These are phyloP conservation scores for Phialocephala sp. DNA, from an alignment of 2,329 filamentous ascomycete genomes.

Conservation along the genomic window DNA sequence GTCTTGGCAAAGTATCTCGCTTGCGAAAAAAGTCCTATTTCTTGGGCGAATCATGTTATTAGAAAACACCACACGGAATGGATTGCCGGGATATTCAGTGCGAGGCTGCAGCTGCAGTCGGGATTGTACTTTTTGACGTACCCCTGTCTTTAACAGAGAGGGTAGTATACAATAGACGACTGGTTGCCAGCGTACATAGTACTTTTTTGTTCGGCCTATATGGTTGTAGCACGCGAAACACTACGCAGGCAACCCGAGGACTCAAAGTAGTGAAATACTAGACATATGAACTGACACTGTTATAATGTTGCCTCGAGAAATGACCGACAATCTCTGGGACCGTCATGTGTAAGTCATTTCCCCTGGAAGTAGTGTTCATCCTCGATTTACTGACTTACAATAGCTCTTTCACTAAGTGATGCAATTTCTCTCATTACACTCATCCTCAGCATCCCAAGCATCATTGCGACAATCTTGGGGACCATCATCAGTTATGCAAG, in stretches of 20 bases:
- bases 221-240: slow-evolving; percentile 5
- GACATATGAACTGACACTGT: neutral
- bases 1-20: slow-evolving; percentile 17
- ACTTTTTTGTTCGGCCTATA: slow-evolving; percentile 13
- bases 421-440: slow-evolving; percentile 26
- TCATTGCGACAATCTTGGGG: slow-evolving; percentile 28
- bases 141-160: slow-evolving; percentile 3
- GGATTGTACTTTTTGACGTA: slow-evolving; percentile 21
- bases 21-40: slow-evolving; percentile 19
- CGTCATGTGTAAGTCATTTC: slow-evolving; percentile 24
- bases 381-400: slow-evolving; percentile 14
- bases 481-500: slow-evolving; percentile 27
- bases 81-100: slow-evolving; percentile 9
- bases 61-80: slow-evolving; percentile 13
- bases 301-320: slow-evolving; percentile 8
- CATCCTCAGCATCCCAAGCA: slow-evolving; percentile 28
- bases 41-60: slow-evolving; percentile 17
- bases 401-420: slow-evolving; percentile 25
- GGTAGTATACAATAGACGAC: neutral
- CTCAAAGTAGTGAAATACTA: slow-evolving; percentile 12
- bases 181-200: slow-evolving; percentile 14
- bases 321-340: slow-evolving; percentile 2
- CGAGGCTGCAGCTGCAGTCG: slow-evolving; percentile 2
- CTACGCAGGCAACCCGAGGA: slow-evolving; percentile 5
- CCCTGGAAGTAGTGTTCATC: slow-evolving; percentile 4